phyloP scores from a whole-genome alignment of 1,284 basidiomycete genomes.

The Ganoderma boninense region DNA sequence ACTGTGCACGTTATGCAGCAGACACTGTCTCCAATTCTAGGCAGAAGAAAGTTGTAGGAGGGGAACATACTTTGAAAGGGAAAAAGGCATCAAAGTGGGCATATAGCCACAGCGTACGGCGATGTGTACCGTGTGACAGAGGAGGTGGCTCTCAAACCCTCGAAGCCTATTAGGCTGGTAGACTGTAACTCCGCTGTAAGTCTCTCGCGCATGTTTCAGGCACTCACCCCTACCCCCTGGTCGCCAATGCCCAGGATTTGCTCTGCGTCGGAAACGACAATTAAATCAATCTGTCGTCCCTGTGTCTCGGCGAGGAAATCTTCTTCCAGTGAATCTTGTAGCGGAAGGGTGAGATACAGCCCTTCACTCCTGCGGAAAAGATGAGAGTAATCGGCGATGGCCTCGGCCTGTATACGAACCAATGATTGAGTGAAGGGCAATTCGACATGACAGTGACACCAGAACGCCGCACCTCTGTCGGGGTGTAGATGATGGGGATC shows the following conservation, averaged over 20 bases:
- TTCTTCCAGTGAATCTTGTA: slow-evolving; percentile 77
- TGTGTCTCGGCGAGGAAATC: slow-evolving; percentile 74
- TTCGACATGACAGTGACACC: neutral
- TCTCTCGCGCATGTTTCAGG: neutral
- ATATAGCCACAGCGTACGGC: too few species aligned
- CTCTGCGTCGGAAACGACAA: slow-evolving; percentile 86
- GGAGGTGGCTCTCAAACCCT: too few species aligned
- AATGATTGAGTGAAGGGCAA: neutral
- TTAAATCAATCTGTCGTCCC: slow-evolving; percentile 70
- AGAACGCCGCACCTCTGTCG: slow-evolving; percentile 59
- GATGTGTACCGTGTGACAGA: too few species aligned
- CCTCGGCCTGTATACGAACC: slow-evolving; percentile 62
- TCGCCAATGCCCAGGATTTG: slow-evolving; percentile 86
- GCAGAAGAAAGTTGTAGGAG: too few species aligned
- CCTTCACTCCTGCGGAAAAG: slow-evolving; percentile 81
- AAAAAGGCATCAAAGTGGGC: too few species aligned
- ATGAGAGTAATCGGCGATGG: slow-evolving; percentile 83
- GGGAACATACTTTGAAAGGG: too few species aligned
- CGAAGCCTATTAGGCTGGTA: too few species aligned
- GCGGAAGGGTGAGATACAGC: slow-evolving; percentile 70
- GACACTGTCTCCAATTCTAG: too few species aligned
- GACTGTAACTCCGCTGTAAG: too few species aligned
- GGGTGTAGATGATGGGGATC: slow-evolving; percentile 80
- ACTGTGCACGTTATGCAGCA: too few species aligned
- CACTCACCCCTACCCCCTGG: slow-evolving; percentile 71